Conservation (phyloP, 768 basidiomycete species). For the Termitomyces sp. region DNA sequence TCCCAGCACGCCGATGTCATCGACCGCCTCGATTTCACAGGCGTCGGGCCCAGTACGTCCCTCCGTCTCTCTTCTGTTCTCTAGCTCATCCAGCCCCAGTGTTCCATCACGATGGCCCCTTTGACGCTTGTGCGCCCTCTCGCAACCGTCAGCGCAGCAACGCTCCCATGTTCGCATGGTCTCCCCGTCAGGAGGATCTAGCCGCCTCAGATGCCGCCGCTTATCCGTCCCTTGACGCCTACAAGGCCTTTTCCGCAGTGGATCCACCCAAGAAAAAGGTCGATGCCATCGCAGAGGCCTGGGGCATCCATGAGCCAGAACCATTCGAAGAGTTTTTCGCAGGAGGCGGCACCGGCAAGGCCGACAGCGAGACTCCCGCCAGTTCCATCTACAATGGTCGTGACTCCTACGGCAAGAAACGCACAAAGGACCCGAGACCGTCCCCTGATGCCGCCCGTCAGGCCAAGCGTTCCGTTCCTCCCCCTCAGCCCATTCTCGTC, state of each 20-base stretch:
- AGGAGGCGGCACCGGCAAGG: slow-evolving; percentile 55
- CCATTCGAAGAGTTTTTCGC: slow-evolving; percentile 89
- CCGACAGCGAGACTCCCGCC: slow-evolving; percentile 52
- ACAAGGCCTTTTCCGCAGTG: slow-evolving; percentile 44
- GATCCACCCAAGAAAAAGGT: slow-evolving; percentile 79
- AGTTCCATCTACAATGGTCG: slow-evolving; percentile 68
- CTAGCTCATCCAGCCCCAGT: slow-evolving; percentile 36
- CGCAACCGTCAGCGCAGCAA: slow-evolving; percentile 76
- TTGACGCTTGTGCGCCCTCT: slow-evolving; percentile 88
- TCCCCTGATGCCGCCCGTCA: slow-evolving; percentile 24
- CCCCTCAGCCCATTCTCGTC: slow-evolving; percentile 80
- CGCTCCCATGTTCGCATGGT: slow-evolving; percentile 85
- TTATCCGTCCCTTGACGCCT: slow-evolving; percentile 49
- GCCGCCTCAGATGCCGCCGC: slow-evolving; percentile 36
- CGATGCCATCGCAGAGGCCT: slow-evolving; percentile 86
- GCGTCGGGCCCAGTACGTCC: slow-evolving; percentile 76
- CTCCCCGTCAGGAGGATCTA: slow-evolving; percentile 32
- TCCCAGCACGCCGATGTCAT: slow-evolving; percentile 86
- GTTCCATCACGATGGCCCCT: slow-evolving; percentile 91
- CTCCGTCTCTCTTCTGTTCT: neutral
- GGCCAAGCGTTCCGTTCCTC: slow-evolving; percentile 56
- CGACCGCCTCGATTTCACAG: slow-evolving; percentile 82
- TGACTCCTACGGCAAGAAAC: slow-evolving; percentile 40
- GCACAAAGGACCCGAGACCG: slow-evolving; percentile 42
- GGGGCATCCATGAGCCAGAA: slow-evolving; percentile 91